Evolutionary conservation across 768 basidiomycete genomes (phyloP), one percentile per base, ranked within the genome.

Genomic region (Pisolithus marmoratus): DNA sequence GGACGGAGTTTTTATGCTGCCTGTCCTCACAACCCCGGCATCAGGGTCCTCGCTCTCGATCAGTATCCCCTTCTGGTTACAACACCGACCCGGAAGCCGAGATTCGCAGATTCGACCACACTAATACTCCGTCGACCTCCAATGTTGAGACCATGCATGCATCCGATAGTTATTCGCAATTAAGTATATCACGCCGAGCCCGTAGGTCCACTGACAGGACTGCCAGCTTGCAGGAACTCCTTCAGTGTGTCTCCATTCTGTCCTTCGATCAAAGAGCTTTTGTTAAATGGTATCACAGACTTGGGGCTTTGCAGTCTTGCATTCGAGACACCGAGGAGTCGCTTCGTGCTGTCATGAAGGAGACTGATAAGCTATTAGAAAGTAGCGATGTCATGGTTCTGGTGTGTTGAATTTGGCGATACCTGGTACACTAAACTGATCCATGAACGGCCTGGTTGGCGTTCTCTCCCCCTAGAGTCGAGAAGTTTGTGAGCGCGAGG

Each of bases 61-160:
- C 81, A 23, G 73, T 80, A 47, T 79, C 84, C n/a, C 84, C 83
- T 11, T 70, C 78, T 40, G 86, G 83, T 8, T 88, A 87, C 60
- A 76, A 76, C 26, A 88, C 88, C 2, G 87, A 90, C 59, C 85
- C 86, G 31, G 88, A 90, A 69, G 70, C 69, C 20, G 77, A 77
- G 40, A 61, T 74, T 15, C 69, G 73, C 42, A 77, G 72, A 53
- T 67, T 71, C 14, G 72, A 74, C 46, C 72, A 72, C 47, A 55
- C 49, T 5, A n/a, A n/a, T n/a, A 60, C 58, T 6, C 54, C 51
- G 48, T n/a, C 23, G n/a, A 48, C 46, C 42, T 54, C 50, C 20
- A n/a, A n/a, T n/a, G 19, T 8, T 23, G 43, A 46, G 19, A 22
- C 26, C n/a, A 12, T 29, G 46, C 58, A 36, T 34, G 36, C 38